Evolutionary conservation across 176 grass and related monocot species (phyloP), one percentile per base, ranked within the genome.

Genomic region (Ananas comosus): DNA sequence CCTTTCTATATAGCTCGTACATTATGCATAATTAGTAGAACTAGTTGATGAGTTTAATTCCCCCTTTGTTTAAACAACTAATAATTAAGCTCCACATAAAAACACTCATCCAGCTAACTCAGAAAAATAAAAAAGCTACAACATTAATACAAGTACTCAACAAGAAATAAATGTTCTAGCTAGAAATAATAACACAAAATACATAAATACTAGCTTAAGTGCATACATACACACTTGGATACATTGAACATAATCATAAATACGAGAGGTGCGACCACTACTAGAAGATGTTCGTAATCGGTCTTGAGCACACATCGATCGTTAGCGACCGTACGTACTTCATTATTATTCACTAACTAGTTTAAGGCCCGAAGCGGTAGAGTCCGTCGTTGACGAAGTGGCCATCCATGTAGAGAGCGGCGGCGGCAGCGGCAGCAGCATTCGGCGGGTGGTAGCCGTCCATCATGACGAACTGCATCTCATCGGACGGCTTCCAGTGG

Each of bases 391-490:
- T 86, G 56, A 96, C 66, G 79, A 91, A 91, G 58, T 87, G 85
- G 24, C 88, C 86, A 48, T 96, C 88, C 92, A 91, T 96, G 78
- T 87, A 96, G 70, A 96, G 83, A 21, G 64, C 79, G 70, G 81
- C 19, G 12, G 85, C 68, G 0, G 86, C 80, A 10, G 72, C 72
- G 13, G 70, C 51, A 5, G 51, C 25, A 17, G 70, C 80, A 12
- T 66, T 80, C 0, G 81, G 64, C 0, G 80, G 72, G 53, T 91
- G 88, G 79, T 87, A 96, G 0, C 80, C 83, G 11, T 96, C 92
- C 83, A 96, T 91, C 85, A 96, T 91, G 22, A 89, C 81, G 59
- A 91, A 88, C 64, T 96, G 92, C 88, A 96, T 91, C 48, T 96
- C 92, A 14, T 91, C 92, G 0, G 88, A 89, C 0, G 88, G 92